A percentile compares a stretch with the other conserved stretches of the same genome.
phyloP scores from a whole-genome alignment of 108 stramenopile genomes.

The Fragilaria crotonensis region DNA sequence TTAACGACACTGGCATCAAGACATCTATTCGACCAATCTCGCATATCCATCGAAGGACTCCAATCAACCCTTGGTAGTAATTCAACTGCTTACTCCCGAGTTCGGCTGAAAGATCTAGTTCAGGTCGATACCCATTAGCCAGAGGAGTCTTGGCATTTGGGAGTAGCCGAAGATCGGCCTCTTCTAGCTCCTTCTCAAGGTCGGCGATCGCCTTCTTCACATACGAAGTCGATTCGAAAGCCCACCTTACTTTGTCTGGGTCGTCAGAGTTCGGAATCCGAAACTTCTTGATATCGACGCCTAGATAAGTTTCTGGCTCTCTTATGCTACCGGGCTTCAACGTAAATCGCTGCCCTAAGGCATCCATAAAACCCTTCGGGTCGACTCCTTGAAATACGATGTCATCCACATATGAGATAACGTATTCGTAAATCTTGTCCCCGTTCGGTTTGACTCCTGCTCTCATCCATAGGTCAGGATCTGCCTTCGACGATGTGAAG shows the following conservation, averaged over 20 bases:
- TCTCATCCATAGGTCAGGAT: slow-evolving; percentile 26
- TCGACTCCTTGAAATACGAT: slow-evolving; percentile 12
- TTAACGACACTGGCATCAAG: slow-evolving; percentile 9
- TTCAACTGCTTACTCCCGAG: not conserved
- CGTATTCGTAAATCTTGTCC: slow-evolving; percentile 10
- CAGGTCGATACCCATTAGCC: not conserved
- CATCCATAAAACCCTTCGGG: slow-evolving; percentile 10
- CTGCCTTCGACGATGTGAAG: slow-evolving; percentile 11
- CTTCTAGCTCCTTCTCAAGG: slow-evolving; percentile 1
- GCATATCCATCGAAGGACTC: slow-evolving; percentile 17
- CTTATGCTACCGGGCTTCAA: slow-evolving; percentile 32
- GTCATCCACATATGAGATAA: slow-evolving; percentile 16
- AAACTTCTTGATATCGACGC: slow-evolving; percentile 14
- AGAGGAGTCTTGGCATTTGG: slow-evolving; percentile 1
- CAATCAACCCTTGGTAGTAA: slow-evolving; percentile 4
- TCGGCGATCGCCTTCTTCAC: slow-evolving; percentile 4
- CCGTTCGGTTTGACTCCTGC: not conserved
- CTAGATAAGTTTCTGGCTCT: slow-evolving; percentile 30
- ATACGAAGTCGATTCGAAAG: slow-evolving; percentile 2
- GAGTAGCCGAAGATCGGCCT: slow-evolving; percentile 1
- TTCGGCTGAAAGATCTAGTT: slow-evolving; percentile 7
- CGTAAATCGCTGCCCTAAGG: slow-evolving; percentile 29
- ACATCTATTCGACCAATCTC: slow-evolving; percentile 22
- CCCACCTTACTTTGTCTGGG: no score
- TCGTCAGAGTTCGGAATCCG: not conserved